phyloP scores from a whole-genome alignment of 2,329 filamentous ascomycete genomes.

The Sarocladium brachiariae region DNA sequence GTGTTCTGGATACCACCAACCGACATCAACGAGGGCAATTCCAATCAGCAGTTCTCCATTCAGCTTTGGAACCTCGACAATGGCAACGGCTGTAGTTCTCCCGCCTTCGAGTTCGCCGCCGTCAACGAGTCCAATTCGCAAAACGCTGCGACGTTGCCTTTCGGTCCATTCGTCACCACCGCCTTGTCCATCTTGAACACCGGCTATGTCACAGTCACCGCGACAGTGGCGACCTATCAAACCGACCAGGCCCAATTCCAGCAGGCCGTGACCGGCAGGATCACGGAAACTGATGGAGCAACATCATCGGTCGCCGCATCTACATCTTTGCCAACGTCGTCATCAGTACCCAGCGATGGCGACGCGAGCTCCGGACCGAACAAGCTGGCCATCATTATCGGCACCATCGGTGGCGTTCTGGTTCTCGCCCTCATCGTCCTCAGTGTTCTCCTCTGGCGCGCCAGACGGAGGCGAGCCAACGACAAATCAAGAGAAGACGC shows the following conservation, averaged over 20 bases:
- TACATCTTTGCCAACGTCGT: not conserved
- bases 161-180: slow-evolving; percentile 5
- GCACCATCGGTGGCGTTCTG: not conserved
- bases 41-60: not conserved
- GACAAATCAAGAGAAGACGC: not conserved
- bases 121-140: not conserved
- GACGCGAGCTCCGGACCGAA: not conserved
- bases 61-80: not conserved
- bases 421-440: slow-evolving; percentile 2
- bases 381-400: not conserved
- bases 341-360: not conserved
- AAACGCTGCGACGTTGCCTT: not conserved
- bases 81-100: not conserved
- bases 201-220: slow-evolving; percentile 6
- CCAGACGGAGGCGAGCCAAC: not conserved
- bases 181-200: slow-evolving; percentile 4
- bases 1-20: slow-evolving; percentile 1
- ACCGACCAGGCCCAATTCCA: not conserved
- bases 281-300: not conserved
- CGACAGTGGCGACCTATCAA: slow-evolving; percentile 2
- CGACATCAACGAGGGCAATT: not conserved
- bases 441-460: slow-evolving; percentile 1
- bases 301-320: not conserved
- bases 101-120: slow-evolving; percentile 2
- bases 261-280: not conserved